These are phyloP conservation scores for Bretschneidera sinensis DNA, from an alignment of 345 rosid genomes.

Conservation along the genomic window DNA sequence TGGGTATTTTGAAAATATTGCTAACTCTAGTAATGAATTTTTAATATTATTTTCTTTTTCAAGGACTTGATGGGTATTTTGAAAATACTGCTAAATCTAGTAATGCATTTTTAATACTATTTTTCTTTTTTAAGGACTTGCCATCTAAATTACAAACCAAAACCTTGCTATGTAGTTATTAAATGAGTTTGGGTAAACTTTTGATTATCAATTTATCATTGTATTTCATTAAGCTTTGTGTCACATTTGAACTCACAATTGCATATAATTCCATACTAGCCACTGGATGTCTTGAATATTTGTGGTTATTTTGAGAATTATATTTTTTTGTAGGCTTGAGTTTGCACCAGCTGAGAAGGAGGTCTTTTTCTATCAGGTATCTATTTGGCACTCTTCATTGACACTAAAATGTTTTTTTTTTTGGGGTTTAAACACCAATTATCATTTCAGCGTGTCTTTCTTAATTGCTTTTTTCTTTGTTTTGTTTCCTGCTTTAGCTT, in stretches of 20 bases:
- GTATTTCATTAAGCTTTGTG: neutral
- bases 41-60: too few species aligned
- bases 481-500: neutral
- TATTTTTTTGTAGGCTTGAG: slow-evolving; percentile 62
- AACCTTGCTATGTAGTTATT: neutral
- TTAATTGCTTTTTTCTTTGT: slow-evolving; percentile 3
- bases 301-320: neutral
- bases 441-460: slow-evolving; percentile 7
- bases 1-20: too few species aligned
- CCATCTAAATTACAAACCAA: too few species aligned
- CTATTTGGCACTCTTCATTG: neutral
- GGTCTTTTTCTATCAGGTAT: slow-evolving; percentile 76
- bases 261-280: neutral
- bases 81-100: too few species aligned
- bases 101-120: too few species aligned
- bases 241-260: neutral
- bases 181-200: neutral
- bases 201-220: too few species aligned
- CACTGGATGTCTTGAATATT: too few species aligned
- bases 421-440: neutral
- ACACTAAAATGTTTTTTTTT: neutral
- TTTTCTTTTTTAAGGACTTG: too few species aligned
- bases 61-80: too few species aligned
- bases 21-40: too few species aligned
- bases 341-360: slow-evolving; percentile 78